These are phyloP conservation scores for Raphidocelis subcapitata DNA, from an alignment of 139 green algal genomes.

Conservation along the genomic window DNA sequence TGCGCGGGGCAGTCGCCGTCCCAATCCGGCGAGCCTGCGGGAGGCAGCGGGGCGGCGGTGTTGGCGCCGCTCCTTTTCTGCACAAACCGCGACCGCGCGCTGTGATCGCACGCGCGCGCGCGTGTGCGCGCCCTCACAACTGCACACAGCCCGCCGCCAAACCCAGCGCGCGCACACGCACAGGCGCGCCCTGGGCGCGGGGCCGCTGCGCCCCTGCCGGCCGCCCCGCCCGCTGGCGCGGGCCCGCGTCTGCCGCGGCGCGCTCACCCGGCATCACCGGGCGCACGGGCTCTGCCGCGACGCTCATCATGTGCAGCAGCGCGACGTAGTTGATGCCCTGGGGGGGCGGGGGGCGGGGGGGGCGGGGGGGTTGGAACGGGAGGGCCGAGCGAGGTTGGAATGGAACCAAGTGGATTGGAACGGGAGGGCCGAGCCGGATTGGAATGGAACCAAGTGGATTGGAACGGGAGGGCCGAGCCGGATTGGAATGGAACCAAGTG, in stretches of 20 bases:
- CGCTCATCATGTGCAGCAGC: constrained; percentile 72
- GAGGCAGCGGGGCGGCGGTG: not conserved
- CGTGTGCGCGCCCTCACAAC: too few species aligned
- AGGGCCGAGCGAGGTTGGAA: too few species aligned
- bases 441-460: too few species aligned
- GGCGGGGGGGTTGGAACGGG: too few species aligned
- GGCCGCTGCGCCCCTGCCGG: not conserved
- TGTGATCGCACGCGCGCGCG: too few species aligned
- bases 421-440: too few species aligned
- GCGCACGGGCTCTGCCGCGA: constrained; percentile 39
- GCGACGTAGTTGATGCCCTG: constrained; percentile 77
- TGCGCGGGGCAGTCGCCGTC: constrained; percentile 51
- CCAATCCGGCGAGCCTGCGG: constrained; percentile 55
- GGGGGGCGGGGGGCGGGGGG: constrained; percentile 5
- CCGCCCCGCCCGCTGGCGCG: too few species aligned
- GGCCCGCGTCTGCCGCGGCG: too few species aligned
- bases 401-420: too few species aligned
- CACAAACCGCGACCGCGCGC: not conserved
- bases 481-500: too few species aligned
- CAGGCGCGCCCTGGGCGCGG: not conserved
- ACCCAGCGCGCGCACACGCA: not conserved
- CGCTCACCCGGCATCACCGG: constrained; percentile 57
- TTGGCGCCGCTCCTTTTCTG: not conserved
- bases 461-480: too few species aligned
- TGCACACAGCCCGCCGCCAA: not conserved